Base-by-base conservation (phyloP, 169 alveolate genomes). In the Plasmodium cynomolgi region DNA sequence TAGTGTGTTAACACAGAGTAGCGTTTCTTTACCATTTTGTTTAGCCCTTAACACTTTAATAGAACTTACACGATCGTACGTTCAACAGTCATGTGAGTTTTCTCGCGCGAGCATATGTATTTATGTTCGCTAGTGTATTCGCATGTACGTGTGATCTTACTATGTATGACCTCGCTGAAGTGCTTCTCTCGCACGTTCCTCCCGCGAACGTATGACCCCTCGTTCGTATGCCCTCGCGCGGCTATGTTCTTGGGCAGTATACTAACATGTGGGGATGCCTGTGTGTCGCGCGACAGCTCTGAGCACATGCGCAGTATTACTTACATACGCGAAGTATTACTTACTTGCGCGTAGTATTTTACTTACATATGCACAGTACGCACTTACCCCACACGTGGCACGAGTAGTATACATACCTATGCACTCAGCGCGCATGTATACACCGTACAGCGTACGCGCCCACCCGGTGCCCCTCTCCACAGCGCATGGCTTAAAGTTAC, bases 1-100 rank as follows among this genome's bases (percentile, higher is more conserved):
- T 47, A 54, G 54, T 82, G 75, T 81, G 62, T 81, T 47, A 39
- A 47, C 74, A 81, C 62, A 81, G n/a, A 81, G 33, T 81, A 29
- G 20, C 23, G 15, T 81, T 47, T 81, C 62, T 26, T 41, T 81
- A 72, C 39, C 37, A 41, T 41, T 81, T 62, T 62, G 77, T 62
- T 62, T 62, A 20, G n/a, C 33, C 62, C 11, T 2, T 47, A 72
- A 0, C 23, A 41, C 31, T 47, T 81, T 41, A 81, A 81, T 81
- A 81, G 72, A 47, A 81, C 54, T 47, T 37, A 41, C 50, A 20
- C 54, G 15, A 81, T 41, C 34, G 54, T 81, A 72, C 29, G 62
- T 37, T 44, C 20, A 37, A 37, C 58, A 47, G 37, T 81, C 62
- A 81, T 81, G 77, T 81, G 34, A 41, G 34, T 81, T 9, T 20